These are phyloP conservation scores for Panicum hallii DNA, from an alignment of 202 grass and related monocot genomes.

Conservation along the genomic window DNA sequence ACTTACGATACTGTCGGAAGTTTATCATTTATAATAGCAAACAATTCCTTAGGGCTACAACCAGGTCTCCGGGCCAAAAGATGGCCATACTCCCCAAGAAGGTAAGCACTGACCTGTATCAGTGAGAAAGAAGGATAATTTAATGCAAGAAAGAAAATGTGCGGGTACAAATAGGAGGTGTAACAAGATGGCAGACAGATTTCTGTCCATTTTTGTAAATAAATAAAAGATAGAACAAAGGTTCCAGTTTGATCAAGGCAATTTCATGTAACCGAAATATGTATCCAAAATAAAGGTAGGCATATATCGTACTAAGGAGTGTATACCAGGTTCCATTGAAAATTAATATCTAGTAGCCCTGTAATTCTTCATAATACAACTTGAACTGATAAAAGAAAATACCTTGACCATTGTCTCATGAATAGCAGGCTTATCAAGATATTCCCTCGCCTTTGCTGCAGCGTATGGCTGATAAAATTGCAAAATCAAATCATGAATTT, in stretches of 20 bases:
- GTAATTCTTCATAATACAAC: conserved; percentile 17
- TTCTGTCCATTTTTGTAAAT: conserved; percentile 22
- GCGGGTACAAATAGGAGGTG: conserved; percentile 9
- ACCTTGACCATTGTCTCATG: conserved; percentile 99
- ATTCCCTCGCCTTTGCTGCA: conserved; percentile 94
- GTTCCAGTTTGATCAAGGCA: conserved; percentile 30
- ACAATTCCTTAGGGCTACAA: conserved; percentile 97
- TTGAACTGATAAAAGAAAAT: conserved; percentile 49
- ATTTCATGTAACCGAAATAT: conserved; percentile 25
- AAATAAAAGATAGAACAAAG: conserved; percentile 34
- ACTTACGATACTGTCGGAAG: conserved; percentile 95
- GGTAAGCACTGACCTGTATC: conserved; percentile 93
- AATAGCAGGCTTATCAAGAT: conserved; percentile 95
- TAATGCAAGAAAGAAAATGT: conserved; percentile 21
- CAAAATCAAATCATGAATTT: conserved; percentile 40
- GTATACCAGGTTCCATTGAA: conserved; percentile 17
- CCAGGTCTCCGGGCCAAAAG: conserved; percentile 89
- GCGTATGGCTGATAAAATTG: conserved; percentile 85
- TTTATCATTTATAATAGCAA: conserved; percentile 92
- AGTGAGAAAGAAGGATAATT: conserved; percentile 28
- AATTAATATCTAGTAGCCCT: conserved; percentile 17
- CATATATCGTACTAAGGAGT: conserved; percentile 20
- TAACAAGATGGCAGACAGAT: conserved; percentile 33
- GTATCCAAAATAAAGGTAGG: conserved; percentile 15
- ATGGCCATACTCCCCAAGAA: conserved; percentile 99